phyloP scores from a whole-genome alignment of 345 rosid genomes.

The Sisymbrium irio region DNA sequence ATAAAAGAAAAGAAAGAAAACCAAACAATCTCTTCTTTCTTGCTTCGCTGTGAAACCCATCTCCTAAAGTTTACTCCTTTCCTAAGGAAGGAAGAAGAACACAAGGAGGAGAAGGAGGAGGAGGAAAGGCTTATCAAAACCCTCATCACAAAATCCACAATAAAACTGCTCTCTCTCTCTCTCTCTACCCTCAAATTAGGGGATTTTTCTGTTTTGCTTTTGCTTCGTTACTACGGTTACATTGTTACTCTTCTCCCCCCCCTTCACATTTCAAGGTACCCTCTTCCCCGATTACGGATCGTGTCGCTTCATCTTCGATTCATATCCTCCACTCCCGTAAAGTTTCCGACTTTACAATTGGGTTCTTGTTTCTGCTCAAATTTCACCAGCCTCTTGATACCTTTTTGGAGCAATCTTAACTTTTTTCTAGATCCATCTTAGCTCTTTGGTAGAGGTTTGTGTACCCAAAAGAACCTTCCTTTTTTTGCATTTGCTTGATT shows the following conservation, averaged over 20 bases:
- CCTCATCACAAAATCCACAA: conserved; percentile 10
- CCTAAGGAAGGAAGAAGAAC: background rate
- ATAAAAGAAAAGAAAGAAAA: background rate
- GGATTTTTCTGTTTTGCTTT: background rate
- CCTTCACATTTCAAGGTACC: conserved; percentile 12
- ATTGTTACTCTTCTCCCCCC: background rate
- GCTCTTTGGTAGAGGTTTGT: conserved; percentile 28
- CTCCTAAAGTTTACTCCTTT: background rate
- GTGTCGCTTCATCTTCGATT: conserved; percentile 1
- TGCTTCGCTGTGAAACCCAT: conserved; percentile 22
- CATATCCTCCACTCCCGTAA: background rate
- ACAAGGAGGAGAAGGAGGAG: background rate
- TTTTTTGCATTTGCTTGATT: conserved; percentile 3
- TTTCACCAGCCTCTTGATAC: background rate
- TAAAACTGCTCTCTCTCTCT: background rate
- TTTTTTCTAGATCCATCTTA: conserved; percentile 18
- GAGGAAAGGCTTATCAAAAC: conserved; percentile 24
- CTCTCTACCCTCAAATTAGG: background rate
- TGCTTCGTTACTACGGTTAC: conserved; percentile 27
- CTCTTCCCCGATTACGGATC: conserved; percentile 14
- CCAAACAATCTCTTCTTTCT: background rate
- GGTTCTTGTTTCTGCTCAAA: conserved; percentile 11
- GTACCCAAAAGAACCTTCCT: background rate
- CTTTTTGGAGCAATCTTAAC: background rate
- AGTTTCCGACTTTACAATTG: background rate